A percentile compares a stretch with the other conserved stretches of the same genome.
Evolutionary conservation across 1,139 yeast genomes (phyloP).

Genomic region (Nakaseomyces bracarensis): DNA sequence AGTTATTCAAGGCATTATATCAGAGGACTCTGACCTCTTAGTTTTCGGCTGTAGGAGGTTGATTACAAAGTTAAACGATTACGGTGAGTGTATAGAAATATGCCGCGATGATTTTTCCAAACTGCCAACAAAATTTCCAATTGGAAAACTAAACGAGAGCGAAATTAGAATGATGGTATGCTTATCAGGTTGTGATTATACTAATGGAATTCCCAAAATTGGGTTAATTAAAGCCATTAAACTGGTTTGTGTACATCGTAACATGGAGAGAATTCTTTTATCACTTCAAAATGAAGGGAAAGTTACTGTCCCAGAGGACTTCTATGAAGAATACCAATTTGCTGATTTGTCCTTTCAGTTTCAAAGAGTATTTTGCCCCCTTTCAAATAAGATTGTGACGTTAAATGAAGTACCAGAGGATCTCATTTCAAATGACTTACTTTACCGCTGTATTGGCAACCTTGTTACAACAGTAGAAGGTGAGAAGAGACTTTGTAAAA

Average conservation of each 20-base stretch:
- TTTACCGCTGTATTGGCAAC: conserved; percentile 46
- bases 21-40: conserved; percentile 90
- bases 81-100: conserved; percentile 68
- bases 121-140: conserved; percentile 37
- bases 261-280: conserved; percentile 47
- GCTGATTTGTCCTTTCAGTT: conserved; percentile 79
- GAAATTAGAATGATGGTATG: conserved; percentile 75
- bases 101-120: conserved; percentile 45
- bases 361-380: conserved; percentile 80
- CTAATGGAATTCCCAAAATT: conserved; percentile 72
- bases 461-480: conserved; percentile 18
- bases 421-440: conserved; percentile 12
- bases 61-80: conserved; percentile 73
- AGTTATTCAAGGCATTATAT: conserved; percentile 72
- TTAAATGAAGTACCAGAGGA: conserved; percentile 49
- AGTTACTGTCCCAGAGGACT: conserved; percentile 45
- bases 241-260: conserved; percentile 44
- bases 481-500: conserved; percentile 10
- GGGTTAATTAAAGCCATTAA: conserved; percentile 75
- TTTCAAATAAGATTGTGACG: conserved; percentile 40
- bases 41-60: conserved; percentile 76
- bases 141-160: conserved; percentile 41
- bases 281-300: conserved; percentile 60
- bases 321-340: conserved; percentile 49
- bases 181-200: conserved; percentile 91